Conservation (phyloP, 345 rosid species). For the Orychophragmus violaceus region DNA sequence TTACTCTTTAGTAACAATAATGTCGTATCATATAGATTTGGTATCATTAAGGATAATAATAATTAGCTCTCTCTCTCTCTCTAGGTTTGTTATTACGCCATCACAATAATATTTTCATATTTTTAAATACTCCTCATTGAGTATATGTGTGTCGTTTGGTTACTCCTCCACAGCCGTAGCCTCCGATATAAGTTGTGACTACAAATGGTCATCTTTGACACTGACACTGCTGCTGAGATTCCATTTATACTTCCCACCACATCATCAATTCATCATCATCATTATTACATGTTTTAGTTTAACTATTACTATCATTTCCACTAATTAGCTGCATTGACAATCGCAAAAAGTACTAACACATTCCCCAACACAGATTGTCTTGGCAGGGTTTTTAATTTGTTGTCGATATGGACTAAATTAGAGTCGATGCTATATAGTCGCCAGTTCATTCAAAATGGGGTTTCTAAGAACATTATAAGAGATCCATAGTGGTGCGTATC, state of each 20-base stretch:
- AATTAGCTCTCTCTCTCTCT: no score
- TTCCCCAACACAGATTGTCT: no score
- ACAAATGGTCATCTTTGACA: constrained; percentile 40
- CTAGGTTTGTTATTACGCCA: constrained; percentile 24
- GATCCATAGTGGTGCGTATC: neutral
- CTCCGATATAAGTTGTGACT: constrained; percentile 21
- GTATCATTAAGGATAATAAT: constrained; percentile 34
- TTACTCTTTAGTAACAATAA: neutral
- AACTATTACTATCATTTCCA: neutral
- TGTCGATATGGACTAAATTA: no score
- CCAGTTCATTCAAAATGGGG: no score
- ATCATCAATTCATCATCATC: constrained; percentile 10
- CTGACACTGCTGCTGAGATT: constrained; percentile 29
- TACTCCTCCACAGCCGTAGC: constrained; percentile 4
- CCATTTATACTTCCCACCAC: neutral
- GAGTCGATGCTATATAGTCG: no score
- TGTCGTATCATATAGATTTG: constrained; percentile 34
- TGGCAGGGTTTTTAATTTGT: neutral
- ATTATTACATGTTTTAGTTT: neutral
- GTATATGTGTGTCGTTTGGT: constrained; percentile 14
- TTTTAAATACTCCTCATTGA: no score
- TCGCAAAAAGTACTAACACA: no score
- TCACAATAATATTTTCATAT: neutral
- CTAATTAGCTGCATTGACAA: constrained; percentile 14
- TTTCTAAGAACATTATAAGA: no score